phyloP scores from a whole-genome alignment of 257 asterid species.

The Apocynum venetum region DNA sequence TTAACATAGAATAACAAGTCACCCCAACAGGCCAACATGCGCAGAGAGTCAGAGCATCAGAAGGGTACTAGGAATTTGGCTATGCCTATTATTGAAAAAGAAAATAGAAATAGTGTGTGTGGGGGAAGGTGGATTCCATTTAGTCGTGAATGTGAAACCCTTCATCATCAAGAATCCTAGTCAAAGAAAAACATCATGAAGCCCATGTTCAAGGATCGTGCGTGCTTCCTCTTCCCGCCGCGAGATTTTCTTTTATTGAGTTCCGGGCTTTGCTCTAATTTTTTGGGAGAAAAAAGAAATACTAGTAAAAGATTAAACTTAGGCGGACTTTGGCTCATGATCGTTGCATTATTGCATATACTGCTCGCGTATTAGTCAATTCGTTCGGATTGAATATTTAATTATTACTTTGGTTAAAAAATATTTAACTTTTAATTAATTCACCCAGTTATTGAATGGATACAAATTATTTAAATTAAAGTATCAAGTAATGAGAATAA shows the following conservation, averaged over 20 bases:
- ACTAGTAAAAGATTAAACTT: too few species aligned
- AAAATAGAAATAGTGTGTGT: not conserved
- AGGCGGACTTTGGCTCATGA: too few species aligned
- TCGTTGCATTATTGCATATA: too few species aligned
- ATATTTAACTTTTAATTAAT: too few species aligned
- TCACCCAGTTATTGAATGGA: too few species aligned
- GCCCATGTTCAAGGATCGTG: conserved; percentile 23
- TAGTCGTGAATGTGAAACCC: conserved; percentile 22
- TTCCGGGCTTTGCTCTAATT: not conserved
- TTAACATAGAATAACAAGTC: conserved; percentile 20
- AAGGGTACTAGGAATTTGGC: conserved; percentile 25
- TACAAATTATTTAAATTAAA: too few species aligned
- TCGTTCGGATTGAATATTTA: too few species aligned
- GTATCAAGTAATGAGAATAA: too few species aligned
- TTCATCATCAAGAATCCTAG: conserved; percentile 17
- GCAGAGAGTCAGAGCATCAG: conserved; percentile 19
- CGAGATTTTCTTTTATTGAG: not conserved
- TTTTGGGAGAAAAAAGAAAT: not conserved
- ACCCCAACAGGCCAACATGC: conserved; percentile 32
- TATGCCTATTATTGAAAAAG: not conserved
- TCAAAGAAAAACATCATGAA: conserved; percentile 28
- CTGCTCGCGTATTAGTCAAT: too few species aligned
- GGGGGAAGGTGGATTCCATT: not conserved
- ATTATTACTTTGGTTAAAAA: too few species aligned
- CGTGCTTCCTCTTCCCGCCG: not conserved